Evolutionary conservation across 2,329 filamentous ascomycete species (phyloP).

Genomic region (Drechslerella coelobrocha): DNA sequence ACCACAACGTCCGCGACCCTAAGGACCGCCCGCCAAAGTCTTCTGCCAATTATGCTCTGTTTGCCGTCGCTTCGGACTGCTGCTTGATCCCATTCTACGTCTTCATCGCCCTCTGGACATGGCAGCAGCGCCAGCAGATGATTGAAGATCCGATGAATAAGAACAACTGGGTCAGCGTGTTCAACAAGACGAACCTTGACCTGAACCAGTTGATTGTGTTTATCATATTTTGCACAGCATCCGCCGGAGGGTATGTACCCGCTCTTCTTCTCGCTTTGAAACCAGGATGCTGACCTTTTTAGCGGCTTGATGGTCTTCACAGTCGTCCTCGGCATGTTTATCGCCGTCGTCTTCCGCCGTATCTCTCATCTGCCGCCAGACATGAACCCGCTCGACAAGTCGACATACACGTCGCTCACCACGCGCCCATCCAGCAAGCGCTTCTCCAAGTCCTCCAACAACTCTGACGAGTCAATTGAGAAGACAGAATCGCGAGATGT

Average conservation of each 20-base stretch:
- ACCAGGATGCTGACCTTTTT: slow-evolving; percentile 2
- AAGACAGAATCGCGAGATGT: slow-evolving; percentile 14
- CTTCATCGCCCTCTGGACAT: slow-evolving; percentile 66
- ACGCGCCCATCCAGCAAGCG: slow-evolving; percentile 37
- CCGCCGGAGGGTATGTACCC: slow-evolving; percentile 58
- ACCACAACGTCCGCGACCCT: slow-evolving; percentile 76
- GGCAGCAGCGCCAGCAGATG: slow-evolving; percentile 62
- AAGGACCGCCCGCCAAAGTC: slow-evolving; percentile 76
- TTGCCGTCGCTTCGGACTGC: slow-evolving; percentile 76
- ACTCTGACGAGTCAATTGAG: slow-evolving; percentile 28
- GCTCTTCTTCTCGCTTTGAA: slow-evolving; percentile 68
- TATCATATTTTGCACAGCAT: slow-evolving; percentile 59
- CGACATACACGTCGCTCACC: slow-evolving; percentile 28
- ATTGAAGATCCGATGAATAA: slow-evolving; percentile 22
- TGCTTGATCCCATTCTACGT: slow-evolving; percentile 70
- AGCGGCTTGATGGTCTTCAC: slow-evolving; percentile 73
- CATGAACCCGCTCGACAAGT: slow-evolving; percentile 88
- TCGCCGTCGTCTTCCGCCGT: slow-evolving; percentile 79
- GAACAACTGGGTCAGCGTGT: slow-evolving; percentile 58
- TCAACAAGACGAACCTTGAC: slow-evolving; percentile 56
- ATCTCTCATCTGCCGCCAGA: slow-evolving; percentile 85
- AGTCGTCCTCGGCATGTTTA: slow-evolving; percentile 73
- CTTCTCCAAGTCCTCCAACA: slow-evolving; percentile 38
- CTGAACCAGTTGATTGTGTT: slow-evolving; percentile 67
- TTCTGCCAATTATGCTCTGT: slow-evolving; percentile 87